Percentiles rank a stretch among this genome's conserved stretches.
phyloP scores from a whole-genome alignment of 1,284 basidiomycete species.

The Moesziomyces aphidis region DNA sequence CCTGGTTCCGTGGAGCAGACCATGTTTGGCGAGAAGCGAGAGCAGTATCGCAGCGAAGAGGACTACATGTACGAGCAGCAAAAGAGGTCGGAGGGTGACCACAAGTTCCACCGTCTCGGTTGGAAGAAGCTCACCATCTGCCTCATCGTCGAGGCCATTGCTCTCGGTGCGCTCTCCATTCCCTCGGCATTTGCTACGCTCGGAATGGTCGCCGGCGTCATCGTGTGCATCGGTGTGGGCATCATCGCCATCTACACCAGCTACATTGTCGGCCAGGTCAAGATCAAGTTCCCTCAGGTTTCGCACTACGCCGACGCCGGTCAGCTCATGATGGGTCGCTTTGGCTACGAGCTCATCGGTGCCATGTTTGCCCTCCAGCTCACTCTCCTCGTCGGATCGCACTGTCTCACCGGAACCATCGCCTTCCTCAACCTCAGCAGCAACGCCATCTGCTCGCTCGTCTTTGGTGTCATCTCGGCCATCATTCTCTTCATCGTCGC shows the following conservation, averaged over 20 bases:
- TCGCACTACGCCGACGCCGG: conserved; percentile 56
- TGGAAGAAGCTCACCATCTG: conserved; percentile 59
- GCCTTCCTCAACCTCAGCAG: conserved; percentile 52
- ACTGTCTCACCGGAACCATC: conserved; percentile 61
- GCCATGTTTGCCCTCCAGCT: conserved; percentile 57
- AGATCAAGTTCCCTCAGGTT: conserved; percentile 52
- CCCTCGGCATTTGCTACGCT: conserved; percentile 56
- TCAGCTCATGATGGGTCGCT: conserved; percentile 50
- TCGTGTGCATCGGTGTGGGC: conserved; percentile 51
- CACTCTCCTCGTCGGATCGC: conserved; percentile 52
- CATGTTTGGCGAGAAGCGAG: conserved; percentile 51
- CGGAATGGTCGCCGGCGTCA: conserved; percentile 57
- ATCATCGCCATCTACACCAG: conserved; percentile 58
- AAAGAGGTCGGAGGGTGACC: conserved; percentile 43
- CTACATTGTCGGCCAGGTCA: conserved; percentile 54
- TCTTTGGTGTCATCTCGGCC: conserved; percentile 57
- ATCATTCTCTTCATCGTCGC: conserved; percentile 60
- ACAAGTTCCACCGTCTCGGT: conserved; percentile 57
- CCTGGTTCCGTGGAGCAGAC: conserved; percentile 20
- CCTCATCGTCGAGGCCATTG: conserved; percentile 62
- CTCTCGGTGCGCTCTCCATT: conserved; percentile 55
- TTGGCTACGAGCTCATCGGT: conserved; percentile 51
- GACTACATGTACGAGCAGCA: conserved; percentile 54
- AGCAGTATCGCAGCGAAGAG: conserved; percentile 51
- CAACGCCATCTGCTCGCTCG: conserved; percentile 53